Evolutionary conservation across 2,329 filamentous ascomycete species (phyloP), one percentile per base, ranked within the genome.

Genomic region (Coniochaeta sp.): DNA sequence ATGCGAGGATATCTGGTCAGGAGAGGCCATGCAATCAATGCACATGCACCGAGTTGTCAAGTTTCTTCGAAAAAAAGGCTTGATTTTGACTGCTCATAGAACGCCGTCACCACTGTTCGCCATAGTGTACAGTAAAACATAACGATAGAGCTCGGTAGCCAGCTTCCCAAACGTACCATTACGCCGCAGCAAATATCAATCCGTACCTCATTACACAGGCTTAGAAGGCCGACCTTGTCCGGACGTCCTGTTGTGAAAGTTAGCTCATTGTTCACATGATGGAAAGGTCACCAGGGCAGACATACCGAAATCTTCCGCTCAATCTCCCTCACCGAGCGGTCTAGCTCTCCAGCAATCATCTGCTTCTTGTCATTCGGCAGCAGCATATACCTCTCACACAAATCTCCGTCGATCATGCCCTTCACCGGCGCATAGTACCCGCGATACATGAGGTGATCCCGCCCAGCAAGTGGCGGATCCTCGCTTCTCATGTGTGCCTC

Each of bases 351-450:
- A 2, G 92, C 92, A 73, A 99, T 95, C 82, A 91, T 91, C 70
- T 90, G 85, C 77, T 96, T 96, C 75, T 89, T 91, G 62, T 96
- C 92, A 59, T 85, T 87, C 24, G 87, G 79, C 55, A 99, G 75
- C 54, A 94, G 72, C 53, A 90, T 82, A 70, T 90, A 99, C 59
- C 91, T 82, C 75, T 99, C 94, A 62, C 94, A 96, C 35, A 99
- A 75, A 71, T 99, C 94, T 26, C 94, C 94, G 69, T 99, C 94
- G 61, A 99, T 96, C 26, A 95, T 85, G 8, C 91, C 91, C 77
- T 99, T 99, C 38, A 95, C 90, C 0, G 94, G 95, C 6, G 89
- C 90, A 67, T 97, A 99, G 71, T 97, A 99, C 57, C 91, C 85
- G 56, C 95, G 81, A 68, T 95, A 99, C 63, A 96, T 95, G 45